Evolutionary conservation across 1,139 yeast species (phyloP).

Genomic region (Diutina mesorugosa): DNA sequence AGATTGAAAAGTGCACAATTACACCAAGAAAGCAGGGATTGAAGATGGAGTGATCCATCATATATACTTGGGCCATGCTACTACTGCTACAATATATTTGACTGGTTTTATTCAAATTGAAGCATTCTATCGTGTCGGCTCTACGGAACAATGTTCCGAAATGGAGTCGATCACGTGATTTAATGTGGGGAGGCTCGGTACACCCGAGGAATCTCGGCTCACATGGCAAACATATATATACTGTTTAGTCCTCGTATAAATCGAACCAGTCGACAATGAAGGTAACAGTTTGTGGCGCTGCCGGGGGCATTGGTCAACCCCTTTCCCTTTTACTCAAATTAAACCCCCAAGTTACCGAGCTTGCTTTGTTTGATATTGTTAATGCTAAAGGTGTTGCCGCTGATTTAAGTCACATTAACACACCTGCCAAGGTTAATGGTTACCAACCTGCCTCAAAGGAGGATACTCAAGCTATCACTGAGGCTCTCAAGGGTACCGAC

Average conservation of each 20-base stretch:
- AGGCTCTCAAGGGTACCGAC: constrained; percentile 42
- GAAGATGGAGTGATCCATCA: no score
- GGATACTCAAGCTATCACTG: constrained; percentile 33
- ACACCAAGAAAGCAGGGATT: neutral
- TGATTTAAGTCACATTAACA: constrained; percentile 59
- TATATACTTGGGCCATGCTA: no score
- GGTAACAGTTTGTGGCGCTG: constrained; percentile 68
- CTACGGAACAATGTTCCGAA: neutral
- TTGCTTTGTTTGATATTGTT: constrained; percentile 54
- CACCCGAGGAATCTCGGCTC: neutral
- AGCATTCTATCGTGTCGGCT: neutral
- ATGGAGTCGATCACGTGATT: neutral
- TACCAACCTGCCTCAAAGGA: constrained; percentile 45
- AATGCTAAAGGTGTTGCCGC: constrained; percentile 64
- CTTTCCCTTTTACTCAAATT: constrained; percentile 52
- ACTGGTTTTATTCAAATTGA: neutral
- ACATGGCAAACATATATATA: neutral
- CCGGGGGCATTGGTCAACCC: constrained; percentile 77
- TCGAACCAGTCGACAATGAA: constrained; percentile 16
- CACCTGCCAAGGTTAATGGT: constrained; percentile 43
- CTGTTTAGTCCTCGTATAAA: neutral
- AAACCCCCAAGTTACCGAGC: constrained; percentile 38
- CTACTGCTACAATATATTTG: neutral
- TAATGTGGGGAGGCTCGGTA: neutral
- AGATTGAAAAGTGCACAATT: neutral